Evolutionary conservation across 768 basidiomycete genomes (phyloP).

Genomic region (Naematelia aurantialba): DNA sequence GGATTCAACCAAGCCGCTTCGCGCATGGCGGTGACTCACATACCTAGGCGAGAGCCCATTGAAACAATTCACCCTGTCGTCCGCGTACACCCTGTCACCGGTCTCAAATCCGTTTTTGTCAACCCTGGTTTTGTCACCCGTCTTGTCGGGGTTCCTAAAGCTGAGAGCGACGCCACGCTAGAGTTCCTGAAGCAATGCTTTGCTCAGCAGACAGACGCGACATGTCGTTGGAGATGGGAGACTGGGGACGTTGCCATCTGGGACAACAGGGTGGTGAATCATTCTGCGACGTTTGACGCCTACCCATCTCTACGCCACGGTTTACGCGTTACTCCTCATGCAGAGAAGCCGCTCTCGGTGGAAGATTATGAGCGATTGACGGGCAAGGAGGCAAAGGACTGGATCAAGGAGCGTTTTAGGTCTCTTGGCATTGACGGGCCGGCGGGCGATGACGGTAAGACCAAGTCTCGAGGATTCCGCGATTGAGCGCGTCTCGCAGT

Average conservation of each 20-base stretch:
- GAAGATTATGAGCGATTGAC: slow-evolving; percentile 60
- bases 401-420: slow-evolving; percentile 68
- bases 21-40: slow-evolving; percentile 64
- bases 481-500: too few species aligned
- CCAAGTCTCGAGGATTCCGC: slow-evolving; percentile 43
- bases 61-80: slow-evolving; percentile 68
- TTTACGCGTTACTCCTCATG: slow-evolving; percentile 74
- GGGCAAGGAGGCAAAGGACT: slow-evolving; percentile 69
- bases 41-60: slow-evolving; percentile 61
- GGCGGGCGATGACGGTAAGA: slow-evolving; percentile 36
- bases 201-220: slow-evolving; percentile 49
- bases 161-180: slow-evolving; percentile 72
- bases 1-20: slow-evolving; percentile 74
- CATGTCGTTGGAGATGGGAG: slow-evolving; percentile 57
- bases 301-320: slow-evolving; percentile 65
- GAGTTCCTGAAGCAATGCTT: slow-evolving; percentile 69
- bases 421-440: slow-evolving; percentile 56
- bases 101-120: slow-evolving; percentile 78
- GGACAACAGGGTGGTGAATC: slow-evolving; percentile 76
- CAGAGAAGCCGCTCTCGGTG: slow-evolving; percentile 72
- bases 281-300: slow-evolving; percentile 78
- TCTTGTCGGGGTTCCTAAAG: slow-evolving; percentile 73
- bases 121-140: slow-evolving; percentile 79
- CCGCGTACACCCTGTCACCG: slow-evolving; percentile 77
- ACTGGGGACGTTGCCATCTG: slow-evolving; percentile 74